These are phyloP conservation scores for Acanthamoeba castellanii DNA, from an alignment of 208 protist genomes.

Conservation along the genomic window DNA sequence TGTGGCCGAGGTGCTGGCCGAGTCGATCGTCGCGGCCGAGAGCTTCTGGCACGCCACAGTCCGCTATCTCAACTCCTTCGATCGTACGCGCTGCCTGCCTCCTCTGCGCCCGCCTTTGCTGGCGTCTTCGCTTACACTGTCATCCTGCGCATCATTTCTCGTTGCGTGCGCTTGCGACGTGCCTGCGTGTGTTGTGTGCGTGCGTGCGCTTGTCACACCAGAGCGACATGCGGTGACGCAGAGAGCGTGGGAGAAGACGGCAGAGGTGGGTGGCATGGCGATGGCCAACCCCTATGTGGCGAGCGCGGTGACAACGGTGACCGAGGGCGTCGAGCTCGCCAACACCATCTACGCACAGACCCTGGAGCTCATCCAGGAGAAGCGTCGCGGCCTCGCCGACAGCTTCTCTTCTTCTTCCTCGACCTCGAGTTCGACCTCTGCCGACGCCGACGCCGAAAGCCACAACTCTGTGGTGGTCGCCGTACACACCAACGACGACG, in stretches of 20 bases:
- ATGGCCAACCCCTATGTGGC: constrained; percentile 34
- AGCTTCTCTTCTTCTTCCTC: not conserved
- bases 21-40: not conserved
- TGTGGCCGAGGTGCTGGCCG: constrained; percentile 19
- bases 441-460: not conserved
- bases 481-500: not conserved
- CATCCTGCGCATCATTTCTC: no score
- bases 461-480: not conserved
- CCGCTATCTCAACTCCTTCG: not conserved
- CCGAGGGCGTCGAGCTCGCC: not conserved
- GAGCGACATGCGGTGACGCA: not conserved
- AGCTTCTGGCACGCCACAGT: constrained; percentile 5
- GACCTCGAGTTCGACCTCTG: not conserved
- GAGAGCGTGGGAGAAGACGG: not conserved
- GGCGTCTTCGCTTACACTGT: not conserved
- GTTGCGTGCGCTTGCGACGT: no score
- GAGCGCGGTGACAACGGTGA: not conserved
- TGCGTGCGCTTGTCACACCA: not conserved
- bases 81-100: not conserved
- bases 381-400: not conserved
- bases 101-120: not conserved
- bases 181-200: not conserved
- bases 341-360: constrained; percentile 50
- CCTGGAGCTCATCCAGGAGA: constrained; percentile 42
- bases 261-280: not conserved